These are phyloP conservation scores for Ceratocystiopsis minuta DNA, from an alignment of 2,329 filamentous ascomycete genomes.

Conservation along the genomic window DNA sequence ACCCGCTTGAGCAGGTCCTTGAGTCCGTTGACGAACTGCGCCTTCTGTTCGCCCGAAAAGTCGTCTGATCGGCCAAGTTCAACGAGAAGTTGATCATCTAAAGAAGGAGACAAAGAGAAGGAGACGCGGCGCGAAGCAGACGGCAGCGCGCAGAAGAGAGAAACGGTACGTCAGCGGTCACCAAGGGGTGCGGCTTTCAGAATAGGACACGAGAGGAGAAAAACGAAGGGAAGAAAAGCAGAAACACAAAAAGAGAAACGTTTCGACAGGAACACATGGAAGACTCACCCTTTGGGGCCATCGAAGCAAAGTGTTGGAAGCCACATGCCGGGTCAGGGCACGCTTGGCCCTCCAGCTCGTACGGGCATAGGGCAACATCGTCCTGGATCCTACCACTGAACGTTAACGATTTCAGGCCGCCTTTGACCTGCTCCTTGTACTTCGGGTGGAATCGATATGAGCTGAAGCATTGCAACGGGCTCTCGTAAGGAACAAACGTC, in stretches of 20 bases:
- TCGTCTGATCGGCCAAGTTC: constrained; percentile 51
- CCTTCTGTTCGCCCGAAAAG: constrained; percentile 41
- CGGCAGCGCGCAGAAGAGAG: constrained; percentile 19
- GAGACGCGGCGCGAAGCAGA: constrained; percentile 2
- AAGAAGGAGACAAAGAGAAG: constrained; percentile 13
- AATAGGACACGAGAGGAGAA: constrained; percentile 11
- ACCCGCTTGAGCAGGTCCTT: constrained; percentile 41
- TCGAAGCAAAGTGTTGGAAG: constrained; percentile 61
- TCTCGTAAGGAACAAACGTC: constrained; percentile 48
- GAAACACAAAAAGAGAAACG: constrained; percentile 1
- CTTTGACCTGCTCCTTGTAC: constrained; percentile 49
- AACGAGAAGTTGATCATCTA: constrained; percentile 58
- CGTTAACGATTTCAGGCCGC: constrained; percentile 74
- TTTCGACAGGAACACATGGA: neutral
- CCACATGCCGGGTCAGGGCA: constrained; percentile 57
- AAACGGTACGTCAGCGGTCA: constrained; percentile 19
- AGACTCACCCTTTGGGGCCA: constrained; percentile 58
- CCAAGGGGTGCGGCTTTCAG: no score
- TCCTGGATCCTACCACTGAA: constrained; percentile 84
- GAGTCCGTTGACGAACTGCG: constrained; percentile 44
- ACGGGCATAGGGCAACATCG: constrained; percentile 55
- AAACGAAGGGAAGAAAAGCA: neutral
- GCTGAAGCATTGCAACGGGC: constrained; percentile 65
- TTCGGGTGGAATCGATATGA: constrained; percentile 79
- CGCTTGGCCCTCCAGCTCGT: constrained; percentile 48